phyloP scores from a whole-genome alignment of 345 rosid genomes.

The Pelargonium nanum region DNA sequence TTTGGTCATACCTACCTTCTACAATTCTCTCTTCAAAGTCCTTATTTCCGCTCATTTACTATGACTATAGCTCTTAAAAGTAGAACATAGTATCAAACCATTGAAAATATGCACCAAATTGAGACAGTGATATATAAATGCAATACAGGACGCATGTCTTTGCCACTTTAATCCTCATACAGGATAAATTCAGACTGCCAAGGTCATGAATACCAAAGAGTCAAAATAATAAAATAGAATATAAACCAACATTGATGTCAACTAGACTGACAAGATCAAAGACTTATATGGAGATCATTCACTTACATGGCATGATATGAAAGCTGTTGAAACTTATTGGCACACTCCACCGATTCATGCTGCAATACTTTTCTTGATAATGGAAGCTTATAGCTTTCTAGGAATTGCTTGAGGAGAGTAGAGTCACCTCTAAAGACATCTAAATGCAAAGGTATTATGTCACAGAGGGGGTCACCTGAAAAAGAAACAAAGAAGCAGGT shows the following conservation, averaged over 20 bases:
- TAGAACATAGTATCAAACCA: too few relatives aligned
- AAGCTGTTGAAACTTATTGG: slow-evolving; percentile 34
- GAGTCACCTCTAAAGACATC: slow-evolving; percentile 75
- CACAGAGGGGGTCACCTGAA: slow-evolving; percentile 77
- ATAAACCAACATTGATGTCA: neutral
- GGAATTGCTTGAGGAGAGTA: slow-evolving; percentile 46
- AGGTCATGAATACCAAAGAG: neutral
- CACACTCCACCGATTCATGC: slow-evolving; percentile 16
- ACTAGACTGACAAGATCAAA: neutral
- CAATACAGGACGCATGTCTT: too few relatives aligned
- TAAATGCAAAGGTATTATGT: slow-evolving; percentile 68
- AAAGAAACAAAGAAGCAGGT: slow-evolving; percentile 14
- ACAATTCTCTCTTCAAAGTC: too few relatives aligned
- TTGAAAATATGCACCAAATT: too few relatives aligned
- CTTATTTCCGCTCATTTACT: too few relatives aligned
- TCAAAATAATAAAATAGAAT: neutral
- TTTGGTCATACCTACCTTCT: too few relatives aligned
- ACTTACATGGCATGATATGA: slow-evolving; percentile 92
- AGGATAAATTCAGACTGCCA: too few relatives aligned
- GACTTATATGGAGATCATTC: neutral
- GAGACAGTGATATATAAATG: too few relatives aligned
- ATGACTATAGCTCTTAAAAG: too few relatives aligned
- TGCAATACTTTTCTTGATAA: slow-evolving; percentile 28
- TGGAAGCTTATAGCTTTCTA: slow-evolving; percentile 68
- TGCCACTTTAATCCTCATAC: too few relatives aligned